phyloP scores from a whole-genome alignment of 2,329 filamentous ascomycete genomes.

The Arthrobotrys pseudoclavata region DNA sequence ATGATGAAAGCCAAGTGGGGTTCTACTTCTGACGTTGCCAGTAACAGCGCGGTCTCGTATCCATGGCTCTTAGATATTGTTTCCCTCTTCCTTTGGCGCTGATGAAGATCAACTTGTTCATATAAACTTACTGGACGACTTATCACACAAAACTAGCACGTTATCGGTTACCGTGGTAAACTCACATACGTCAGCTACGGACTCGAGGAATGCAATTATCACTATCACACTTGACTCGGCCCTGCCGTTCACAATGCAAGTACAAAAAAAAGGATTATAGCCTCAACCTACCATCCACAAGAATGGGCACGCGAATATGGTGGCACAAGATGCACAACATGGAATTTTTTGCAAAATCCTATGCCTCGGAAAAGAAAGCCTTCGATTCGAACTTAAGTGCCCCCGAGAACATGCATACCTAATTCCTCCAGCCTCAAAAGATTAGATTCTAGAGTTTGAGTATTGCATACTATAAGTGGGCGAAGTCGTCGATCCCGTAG shows the following conservation, averaged over 20 bases:
- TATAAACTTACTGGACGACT: too few species aligned
- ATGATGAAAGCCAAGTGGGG: background rate
- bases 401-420: background rate
- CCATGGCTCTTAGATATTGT: background rate
- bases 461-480: background rate
- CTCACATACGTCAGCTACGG: constrained; percentile 10
- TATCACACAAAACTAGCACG: background rate
- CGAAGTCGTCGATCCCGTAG: constrained; percentile 14
- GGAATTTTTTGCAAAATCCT: constrained; percentile 9
- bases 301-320: constrained; percentile 14
- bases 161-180: constrained; percentile 5
- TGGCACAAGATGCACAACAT: background rate
- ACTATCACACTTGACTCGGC: background rate
- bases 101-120: too few species aligned
- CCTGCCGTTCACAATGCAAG: background rate
- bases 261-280: background rate
- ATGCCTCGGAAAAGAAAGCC: constrained; percentile 1
- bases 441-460: background rate
- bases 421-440: background rate
- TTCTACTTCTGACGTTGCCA: background rate
- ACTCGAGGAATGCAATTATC: background rate
- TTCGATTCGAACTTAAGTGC: constrained; percentile 1
- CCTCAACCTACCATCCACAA: background rate
- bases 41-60: background rate
- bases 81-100: background rate